Conservation (phyloP, 192 early-diverging fungal genomes). For the Phlyctochytrium arcticum region DNA sequence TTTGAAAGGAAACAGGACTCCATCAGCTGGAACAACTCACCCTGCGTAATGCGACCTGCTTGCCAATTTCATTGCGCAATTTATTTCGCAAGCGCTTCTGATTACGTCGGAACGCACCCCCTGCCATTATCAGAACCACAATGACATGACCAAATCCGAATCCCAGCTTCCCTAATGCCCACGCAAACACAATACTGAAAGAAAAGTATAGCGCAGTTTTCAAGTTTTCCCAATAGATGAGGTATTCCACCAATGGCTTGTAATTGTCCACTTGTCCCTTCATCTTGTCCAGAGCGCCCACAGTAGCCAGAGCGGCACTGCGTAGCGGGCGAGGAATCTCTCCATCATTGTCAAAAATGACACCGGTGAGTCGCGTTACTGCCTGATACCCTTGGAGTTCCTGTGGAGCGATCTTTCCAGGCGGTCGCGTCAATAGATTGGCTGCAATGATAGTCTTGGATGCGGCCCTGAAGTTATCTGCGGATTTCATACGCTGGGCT, state of each 20-base stretch:
- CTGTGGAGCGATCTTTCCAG: background rate
- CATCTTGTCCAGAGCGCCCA: constrained; percentile 14
- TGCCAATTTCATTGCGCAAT: constrained; percentile 16
- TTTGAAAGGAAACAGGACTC: too few relatives aligned
- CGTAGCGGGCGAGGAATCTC: constrained; percentile 15
- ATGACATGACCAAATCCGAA: constrained; percentile 25
- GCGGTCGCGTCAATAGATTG: background rate
- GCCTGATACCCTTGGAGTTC: background rate
- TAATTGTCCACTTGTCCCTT: constrained; percentile 7
- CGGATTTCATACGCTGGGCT: too few relatives aligned
- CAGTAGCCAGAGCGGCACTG: background rate
- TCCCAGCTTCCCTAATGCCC: constrained; percentile 21
- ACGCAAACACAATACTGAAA: constrained; percentile 20
- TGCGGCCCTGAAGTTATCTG: constrained; percentile 14
- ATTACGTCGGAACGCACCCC: constrained; percentile 17
- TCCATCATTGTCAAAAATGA: constrained; percentile 25
- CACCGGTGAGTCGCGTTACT: constrained; percentile 16
- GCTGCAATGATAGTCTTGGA: constrained; percentile 10
- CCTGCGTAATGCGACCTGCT: constrained; percentile 11
- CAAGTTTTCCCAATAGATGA: constrained; percentile 30
- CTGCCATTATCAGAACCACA: constrained; percentile 17
- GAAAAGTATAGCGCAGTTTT: constrained; percentile 20
- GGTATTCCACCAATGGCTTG: constrained; percentile 22
- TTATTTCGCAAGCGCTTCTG: constrained; percentile 17
- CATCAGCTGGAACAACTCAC: too few relatives aligned